These are phyloP conservation scores for Sugiyamaella paludigena DNA, from an alignment of 1,139 yeast genomes.

Conservation along the genomic window DNA sequence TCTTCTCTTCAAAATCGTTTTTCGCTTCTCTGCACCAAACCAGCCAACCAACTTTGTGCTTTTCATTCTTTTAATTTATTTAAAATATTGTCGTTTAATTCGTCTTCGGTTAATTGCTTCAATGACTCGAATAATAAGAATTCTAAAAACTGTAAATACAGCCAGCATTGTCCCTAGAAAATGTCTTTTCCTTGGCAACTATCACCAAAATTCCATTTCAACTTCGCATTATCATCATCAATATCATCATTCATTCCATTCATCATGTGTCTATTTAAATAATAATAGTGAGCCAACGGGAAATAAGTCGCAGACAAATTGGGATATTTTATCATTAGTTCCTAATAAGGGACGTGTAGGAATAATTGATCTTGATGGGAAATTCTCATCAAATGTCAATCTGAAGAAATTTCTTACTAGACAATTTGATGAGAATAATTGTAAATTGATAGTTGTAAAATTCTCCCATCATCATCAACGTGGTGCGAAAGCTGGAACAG, in stretches of 20 bases:
- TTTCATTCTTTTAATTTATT: no score
- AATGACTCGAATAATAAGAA: no score
- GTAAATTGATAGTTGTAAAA: constrained; percentile 27
- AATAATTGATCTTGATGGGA: constrained; percentile 26
- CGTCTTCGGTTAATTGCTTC: no score
- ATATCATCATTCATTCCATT: background rate
- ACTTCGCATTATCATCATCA: no score
- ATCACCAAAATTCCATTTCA: no score
- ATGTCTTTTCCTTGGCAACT: no score
- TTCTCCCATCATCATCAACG: constrained; percentile 14
- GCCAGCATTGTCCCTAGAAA: no score
- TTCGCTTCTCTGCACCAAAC: no score
- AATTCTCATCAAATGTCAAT: constrained; percentile 20
- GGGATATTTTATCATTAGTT: constrained; percentile 26
- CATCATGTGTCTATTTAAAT: constrained; percentile 4
- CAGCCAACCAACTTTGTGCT: no score
- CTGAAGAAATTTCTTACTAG: constrained; percentile 18
- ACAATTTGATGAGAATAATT: constrained; percentile 15
- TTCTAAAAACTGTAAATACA: no score
- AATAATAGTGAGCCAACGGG: background rate
- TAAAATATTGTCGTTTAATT: no score
- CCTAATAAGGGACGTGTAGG: constrained; percentile 28
- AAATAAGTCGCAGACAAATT: constrained; percentile 16
- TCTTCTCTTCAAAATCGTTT: no score
- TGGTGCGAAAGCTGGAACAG: constrained; percentile 10